Evolutionary conservation across 805 yeast species (phyloP).

Genomic region (Saccharomyces eubayanus): DNA sequence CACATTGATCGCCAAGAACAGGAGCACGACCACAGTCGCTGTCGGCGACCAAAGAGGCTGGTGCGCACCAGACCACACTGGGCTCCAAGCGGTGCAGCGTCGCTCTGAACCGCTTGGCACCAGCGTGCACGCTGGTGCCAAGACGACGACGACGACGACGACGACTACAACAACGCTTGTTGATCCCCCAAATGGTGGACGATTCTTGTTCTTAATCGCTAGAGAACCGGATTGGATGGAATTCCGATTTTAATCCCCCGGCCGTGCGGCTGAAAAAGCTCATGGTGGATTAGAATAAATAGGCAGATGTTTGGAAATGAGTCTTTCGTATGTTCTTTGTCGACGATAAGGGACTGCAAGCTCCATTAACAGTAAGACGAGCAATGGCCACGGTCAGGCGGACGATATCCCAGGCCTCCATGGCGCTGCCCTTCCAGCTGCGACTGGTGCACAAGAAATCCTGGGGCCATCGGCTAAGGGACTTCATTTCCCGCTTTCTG

Average conservation of each 20-base stretch:
- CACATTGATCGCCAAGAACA: not conserved
- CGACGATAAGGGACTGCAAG: not conserved
- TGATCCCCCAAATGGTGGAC: not conserved
- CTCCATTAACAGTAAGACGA: not conserved
- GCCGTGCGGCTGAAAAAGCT: not conserved
- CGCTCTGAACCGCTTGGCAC: not conserved
- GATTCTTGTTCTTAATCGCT: not conserved
- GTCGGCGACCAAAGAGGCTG: not conserved
- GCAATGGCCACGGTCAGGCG: not conserved
- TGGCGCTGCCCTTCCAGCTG: not conserved
- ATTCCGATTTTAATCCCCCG: not conserved
- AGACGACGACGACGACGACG: too few relatives aligned
- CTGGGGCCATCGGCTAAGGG: slow-evolving; percentile 33
- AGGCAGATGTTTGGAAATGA: not conserved
- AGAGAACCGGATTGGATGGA: not conserved
- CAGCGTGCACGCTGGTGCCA: not conserved
- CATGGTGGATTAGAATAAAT: not conserved
- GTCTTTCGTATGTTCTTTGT: not conserved
- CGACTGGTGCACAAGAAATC: slow-evolving; percentile 22
- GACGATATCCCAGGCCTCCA: not conserved
- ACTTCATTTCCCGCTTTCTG: slow-evolving; percentile 25
- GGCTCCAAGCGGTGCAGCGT: not conserved
- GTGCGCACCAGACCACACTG: not conserved
- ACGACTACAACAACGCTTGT: too few relatives aligned
- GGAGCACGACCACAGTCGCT: not conserved